phyloP scores from a whole-genome alignment of 495 filamentous ascomycete species.

The Letharia lupina region DNA sequence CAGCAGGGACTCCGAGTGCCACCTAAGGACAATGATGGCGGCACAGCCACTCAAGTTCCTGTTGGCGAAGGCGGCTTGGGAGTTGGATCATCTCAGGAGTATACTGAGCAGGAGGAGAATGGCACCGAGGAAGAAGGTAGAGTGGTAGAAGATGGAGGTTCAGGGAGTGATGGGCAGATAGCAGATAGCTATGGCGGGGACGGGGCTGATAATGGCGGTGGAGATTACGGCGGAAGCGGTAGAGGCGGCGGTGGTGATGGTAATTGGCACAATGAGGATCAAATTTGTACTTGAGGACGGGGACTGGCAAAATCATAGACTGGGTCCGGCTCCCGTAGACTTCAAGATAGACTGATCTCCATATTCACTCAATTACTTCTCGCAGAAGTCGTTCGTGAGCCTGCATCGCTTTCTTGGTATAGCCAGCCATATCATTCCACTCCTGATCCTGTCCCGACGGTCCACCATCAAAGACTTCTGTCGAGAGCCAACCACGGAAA shows the following conservation, averaged over 20 bases:
- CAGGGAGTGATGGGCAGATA: too few relatives aligned
- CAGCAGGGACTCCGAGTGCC: too few relatives aligned
- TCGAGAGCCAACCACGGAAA: constrained; percentile 62
- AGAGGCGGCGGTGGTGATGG: background rate
- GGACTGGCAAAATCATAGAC: background rate
- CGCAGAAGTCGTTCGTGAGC: constrained; percentile 46
- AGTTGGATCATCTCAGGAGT: too few relatives aligned
- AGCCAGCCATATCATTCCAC: constrained; percentile 48
- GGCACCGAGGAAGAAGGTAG: background rate
- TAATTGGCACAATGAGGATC: background rate
- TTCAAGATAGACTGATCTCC: background rate
- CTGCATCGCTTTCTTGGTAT: constrained; percentile 52
- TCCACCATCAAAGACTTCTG: constrained; percentile 69
- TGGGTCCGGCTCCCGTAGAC: background rate
- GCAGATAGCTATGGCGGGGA: too few relatives aligned
- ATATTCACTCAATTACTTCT: constrained; percentile 31
- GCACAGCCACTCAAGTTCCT: too few relatives aligned
- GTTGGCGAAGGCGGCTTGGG: too few relatives aligned
- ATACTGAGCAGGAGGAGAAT: background rate
- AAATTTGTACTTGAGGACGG: background rate
- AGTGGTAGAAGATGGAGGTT: background rate
- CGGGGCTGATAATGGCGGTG: background rate
- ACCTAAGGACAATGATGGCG: too few relatives aligned
- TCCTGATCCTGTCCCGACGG: constrained; percentile 48
- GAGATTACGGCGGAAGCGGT: background rate